Base-by-base conservation (phyloP, 1,139 yeast species). In the Candida frijolesensis region DNA sequence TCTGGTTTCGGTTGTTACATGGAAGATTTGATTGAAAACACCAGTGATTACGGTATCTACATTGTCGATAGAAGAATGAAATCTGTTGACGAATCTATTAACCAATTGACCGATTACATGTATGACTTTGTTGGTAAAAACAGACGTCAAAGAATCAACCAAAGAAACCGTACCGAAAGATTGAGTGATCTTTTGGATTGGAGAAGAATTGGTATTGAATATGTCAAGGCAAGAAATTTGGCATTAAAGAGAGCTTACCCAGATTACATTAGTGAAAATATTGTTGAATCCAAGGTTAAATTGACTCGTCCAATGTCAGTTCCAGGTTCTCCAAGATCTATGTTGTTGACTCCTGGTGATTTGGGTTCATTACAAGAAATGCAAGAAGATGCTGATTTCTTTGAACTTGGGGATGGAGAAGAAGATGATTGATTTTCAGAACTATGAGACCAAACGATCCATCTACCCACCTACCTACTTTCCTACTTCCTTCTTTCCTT, bases 1-100 rank as follows among this genome's bases (percentile, higher is more conserved):
- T 90, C 97, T 8, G 99, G 99, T 1, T 94, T 94, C 66, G 99
- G 99, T 50, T 95, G 98, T 60, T 94, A 94, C 74, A 94, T 94
- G 98, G 99, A 94, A 71, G 97, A 94, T 67, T 78, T 94, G 62
- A 92, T 94, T 68, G 98, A 94, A 68, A 89, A 91, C 65, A 88
- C 97, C 30, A 82, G 89, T 55, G 98, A 94, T 71, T 94, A 94
- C 64, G 99, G 99, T 65, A 94, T 94, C 64, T 94, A 94, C 73
- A 90, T 94, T 59, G 97, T 92, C 48, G 99, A 94, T 71, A 84
- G 99, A 67, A 86, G 98, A 68, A 80, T 87, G 82, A 91, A 91
- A 74, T 85, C 91, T 4, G 94, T 94, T 46, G 97, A 94, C 64
- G 99, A 94, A 67, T 87, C 96, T 27, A 91, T 94, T 65, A 86